Percentiles rank a stretch among this genome's conserved stretches.
phyloP scores from a whole-genome alignment of 371 early-diverging fungal genomes.

The Mucor ambiguus region DNA sequence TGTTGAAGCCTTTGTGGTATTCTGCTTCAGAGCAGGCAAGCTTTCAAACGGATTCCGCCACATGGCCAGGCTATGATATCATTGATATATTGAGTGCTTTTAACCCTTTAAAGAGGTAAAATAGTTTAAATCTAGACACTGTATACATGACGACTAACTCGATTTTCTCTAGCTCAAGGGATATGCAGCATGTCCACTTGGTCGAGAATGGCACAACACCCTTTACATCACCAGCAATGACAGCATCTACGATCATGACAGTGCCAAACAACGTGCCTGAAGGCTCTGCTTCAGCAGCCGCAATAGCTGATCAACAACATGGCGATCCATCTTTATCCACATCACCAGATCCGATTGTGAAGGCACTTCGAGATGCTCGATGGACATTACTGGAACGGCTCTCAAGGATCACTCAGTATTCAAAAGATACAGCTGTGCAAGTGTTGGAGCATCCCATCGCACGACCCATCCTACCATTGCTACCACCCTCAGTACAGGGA shows the following conservation, averaged over 20 bases:
- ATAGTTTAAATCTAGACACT: not conserved
- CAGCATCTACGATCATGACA: not conserved
- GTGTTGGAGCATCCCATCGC: slow-evolving; percentile 57
- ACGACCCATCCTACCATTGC: not conserved
- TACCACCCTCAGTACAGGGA: slow-evolving; percentile 15
- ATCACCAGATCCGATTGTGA: slow-evolving; percentile 10
- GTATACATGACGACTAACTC: not conserved
- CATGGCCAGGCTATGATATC: slow-evolving; percentile 47
- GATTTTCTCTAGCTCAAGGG: not conserved
- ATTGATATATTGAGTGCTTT: slow-evolving; percentile 47
- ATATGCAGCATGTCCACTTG: slow-evolving; percentile 13
- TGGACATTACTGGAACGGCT: slow-evolving; percentile 82
- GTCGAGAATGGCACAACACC: not conserved
- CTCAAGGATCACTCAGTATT: slow-evolving; percentile 75
- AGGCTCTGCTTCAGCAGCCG: not conserved
- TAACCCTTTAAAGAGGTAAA: slow-evolving; percentile 32
- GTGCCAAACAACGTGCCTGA: not conserved
- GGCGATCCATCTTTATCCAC: not conserved
- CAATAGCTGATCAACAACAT: not conserved
- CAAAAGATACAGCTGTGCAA: slow-evolving; percentile 70
- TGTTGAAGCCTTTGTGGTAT: slow-evolving; percentile 40
- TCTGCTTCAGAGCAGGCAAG: slow-evolving; percentile 10
- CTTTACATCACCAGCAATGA: slow-evolving; percentile 2
- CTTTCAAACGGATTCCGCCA: slow-evolving; percentile 2
- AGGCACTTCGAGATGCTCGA: slow-evolving; percentile 39